These are phyloP conservation scores for Calonectria honghensis DNA, from an alignment of 2,329 filamentous ascomycete species.

Conservation along the genomic window DNA sequence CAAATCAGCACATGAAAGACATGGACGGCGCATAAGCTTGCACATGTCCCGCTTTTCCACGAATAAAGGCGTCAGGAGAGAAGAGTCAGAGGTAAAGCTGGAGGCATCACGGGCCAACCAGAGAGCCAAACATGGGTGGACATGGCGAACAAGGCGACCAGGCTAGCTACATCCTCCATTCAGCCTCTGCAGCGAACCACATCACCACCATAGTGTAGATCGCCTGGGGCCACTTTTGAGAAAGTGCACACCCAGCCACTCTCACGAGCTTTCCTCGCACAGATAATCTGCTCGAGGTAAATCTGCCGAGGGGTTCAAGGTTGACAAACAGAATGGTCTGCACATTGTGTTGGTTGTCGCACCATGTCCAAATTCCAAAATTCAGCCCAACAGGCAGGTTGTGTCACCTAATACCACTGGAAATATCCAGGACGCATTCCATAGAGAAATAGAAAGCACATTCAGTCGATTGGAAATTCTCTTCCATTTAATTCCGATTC, in stretches of 20 bases:
- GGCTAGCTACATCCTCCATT: neutral
- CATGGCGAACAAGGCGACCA: neutral
- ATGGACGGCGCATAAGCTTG: conserved; percentile 4
- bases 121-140: neutral
- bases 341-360: neutral
- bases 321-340: neutral
- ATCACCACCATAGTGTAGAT: neutral
- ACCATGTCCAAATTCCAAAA: neutral
- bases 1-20: neutral
- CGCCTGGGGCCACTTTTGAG: conserved; percentile 15
- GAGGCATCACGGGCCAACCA: neutral
- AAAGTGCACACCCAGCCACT: neutral
- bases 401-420: neutral
- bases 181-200: neutral
- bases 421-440: neutral
- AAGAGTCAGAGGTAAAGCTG: neutral
- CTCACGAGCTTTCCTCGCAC: neutral
- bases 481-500: neutral
- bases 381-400: neutral
- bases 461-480: neutral
- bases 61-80: neutral
- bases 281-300: neutral
- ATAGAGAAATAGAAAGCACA: neutral
- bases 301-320: no score
- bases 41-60: neutral